Evolutionary conservation across 352 stramenopile genomes (phyloP).

Genomic region (Phytophthora meadii): DNA sequence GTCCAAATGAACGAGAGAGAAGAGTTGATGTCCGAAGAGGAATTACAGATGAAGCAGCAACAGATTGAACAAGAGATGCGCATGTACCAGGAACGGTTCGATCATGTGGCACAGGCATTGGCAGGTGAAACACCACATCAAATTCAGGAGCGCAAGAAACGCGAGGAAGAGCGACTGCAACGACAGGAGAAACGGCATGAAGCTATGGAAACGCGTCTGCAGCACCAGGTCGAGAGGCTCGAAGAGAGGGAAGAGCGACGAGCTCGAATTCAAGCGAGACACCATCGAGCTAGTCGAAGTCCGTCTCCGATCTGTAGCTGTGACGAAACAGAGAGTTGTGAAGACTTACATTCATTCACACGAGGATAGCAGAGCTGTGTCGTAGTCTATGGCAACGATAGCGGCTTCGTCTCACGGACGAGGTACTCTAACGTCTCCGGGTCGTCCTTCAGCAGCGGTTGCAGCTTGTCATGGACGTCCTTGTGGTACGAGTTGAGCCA

Average conservation of each 20-base stretch:
- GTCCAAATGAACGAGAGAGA: slow-evolving; percentile 5
- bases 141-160: slow-evolving; percentile 52
- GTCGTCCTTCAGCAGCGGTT: slow-evolving; percentile 84
- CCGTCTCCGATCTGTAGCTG: slow-evolving; percentile 36
- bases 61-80: slow-evolving; percentile 52
- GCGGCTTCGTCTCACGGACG: slow-evolving; percentile 72
- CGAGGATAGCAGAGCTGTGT: neutral
- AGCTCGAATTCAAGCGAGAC: slow-evolving; percentile 32
- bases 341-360: slow-evolving; percentile 5
- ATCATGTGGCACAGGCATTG: slow-evolving; percentile 71
- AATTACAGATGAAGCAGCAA: slow-evolving; percentile 35
- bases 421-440: slow-evolving; percentile 78
- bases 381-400: slow-evolving; percentile 34
- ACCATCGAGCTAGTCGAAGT: slow-evolving; percentile 48
- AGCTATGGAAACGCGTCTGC: slow-evolving; percentile 52
- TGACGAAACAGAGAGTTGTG: neutral
- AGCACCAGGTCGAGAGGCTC: slow-evolving; percentile 58
- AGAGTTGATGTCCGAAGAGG: slow-evolving; percentile 19
- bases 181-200: slow-evolving; percentile 58
- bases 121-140: slow-evolving; percentile 75
- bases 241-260: slow-evolving; percentile 54
- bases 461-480: slow-evolving; percentile 92
- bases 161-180: slow-evolving; percentile 54
- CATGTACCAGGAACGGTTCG: slow-evolving; percentile 51
- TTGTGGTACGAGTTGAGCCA: slow-evolving; percentile 97